Percentiles rank a stretch among this genome's conserved stretches.
Evolutionary conservation across 768 basidiomycete genomes (phyloP).

Genomic region (Russula sp.): DNA sequence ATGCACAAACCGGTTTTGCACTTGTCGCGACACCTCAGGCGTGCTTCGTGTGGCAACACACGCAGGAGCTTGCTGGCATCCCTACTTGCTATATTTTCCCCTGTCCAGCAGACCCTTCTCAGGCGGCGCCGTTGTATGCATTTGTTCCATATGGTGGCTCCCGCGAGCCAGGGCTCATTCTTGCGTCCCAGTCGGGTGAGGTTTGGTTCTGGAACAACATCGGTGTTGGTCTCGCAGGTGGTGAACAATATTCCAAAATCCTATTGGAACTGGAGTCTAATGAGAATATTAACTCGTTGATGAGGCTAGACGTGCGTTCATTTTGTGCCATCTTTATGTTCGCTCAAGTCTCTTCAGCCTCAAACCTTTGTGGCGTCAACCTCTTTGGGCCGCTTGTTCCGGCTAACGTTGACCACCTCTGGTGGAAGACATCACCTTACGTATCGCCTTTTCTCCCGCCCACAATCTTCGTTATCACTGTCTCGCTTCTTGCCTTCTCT

Average conservation of each 20-base stretch:
- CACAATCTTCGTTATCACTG: slow-evolving; percentile 41
- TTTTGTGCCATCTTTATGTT: slow-evolving; percentile 8
- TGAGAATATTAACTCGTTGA: slow-evolving; percentile 62
- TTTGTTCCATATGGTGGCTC: slow-evolving; percentile 60
- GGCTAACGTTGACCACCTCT: slow-evolving; percentile 56
- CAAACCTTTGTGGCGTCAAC: slow-evolving; percentile 68
- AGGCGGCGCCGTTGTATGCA: slow-evolving; percentile 40
- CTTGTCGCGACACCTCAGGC: slow-evolving; percentile 65
- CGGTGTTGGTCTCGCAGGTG: slow-evolving; percentile 76
- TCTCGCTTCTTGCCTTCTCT: slow-evolving; percentile 39
- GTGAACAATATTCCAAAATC: slow-evolving; percentile 54
- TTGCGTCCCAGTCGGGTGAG: slow-evolving; percentile 64
- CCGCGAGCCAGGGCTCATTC: slow-evolving; percentile 83
- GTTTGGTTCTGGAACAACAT: slow-evolving; percentile 88
- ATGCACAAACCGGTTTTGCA: slow-evolving; percentile 66
- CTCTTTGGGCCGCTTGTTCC: slow-evolving; percentile 58
- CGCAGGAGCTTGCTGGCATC: slow-evolving; percentile 62
- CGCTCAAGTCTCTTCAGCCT: slow-evolving; percentile 34
- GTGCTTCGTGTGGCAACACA: slow-evolving; percentile 82
- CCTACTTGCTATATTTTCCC: slow-evolving; percentile 82
- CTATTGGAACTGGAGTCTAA: slow-evolving; percentile 44
- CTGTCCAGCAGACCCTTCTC: slow-evolving; percentile 54
- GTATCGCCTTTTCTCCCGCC: slow-evolving; percentile 54
- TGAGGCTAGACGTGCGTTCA: slow-evolving; percentile 54
- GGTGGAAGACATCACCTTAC: slow-evolving; percentile 63